Evolutionary conservation across 116 monocot species (phyloP), one percentile per base, ranked within the genome.

Genomic region (Cymodocea nodosa): DNA sequence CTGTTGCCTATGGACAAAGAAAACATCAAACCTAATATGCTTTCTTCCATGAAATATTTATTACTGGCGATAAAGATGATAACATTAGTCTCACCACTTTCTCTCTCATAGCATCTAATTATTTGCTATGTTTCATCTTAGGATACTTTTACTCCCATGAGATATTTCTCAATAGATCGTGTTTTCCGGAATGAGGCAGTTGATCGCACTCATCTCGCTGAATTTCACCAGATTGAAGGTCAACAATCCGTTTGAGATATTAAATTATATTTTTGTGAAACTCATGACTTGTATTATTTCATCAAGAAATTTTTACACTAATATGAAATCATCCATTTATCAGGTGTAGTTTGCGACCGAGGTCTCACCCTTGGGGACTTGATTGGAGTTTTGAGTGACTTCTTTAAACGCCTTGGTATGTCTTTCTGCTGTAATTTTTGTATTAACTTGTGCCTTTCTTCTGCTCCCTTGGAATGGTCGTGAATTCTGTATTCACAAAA

Each of bases 211-310:
- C 98, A 98, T 76, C 92, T 98, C 68, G 98, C 98, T 6, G 92
- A 98, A 70, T 98, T 92, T 56, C 89, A 98, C 71, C 98, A 98
- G 70, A 98, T 98, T 56, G 98, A 98, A 84, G 98, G 98, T 86
- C 35, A 15, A 36, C 17, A 15, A 20, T 11, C 23, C 19, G 66
- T 79, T 66, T 2, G 17, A 54, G 44, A 37, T 37, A 37, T 37
- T 25, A 9, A 18, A 57, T 51, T 61, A 40, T 23, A 40, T 8
- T 49, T 49, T 49, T 56, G n/a, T 19, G 56, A 56, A 20, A 6
- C 22, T 23, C n/a, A 16, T 36, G 35, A 4, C 35, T 15, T 17
- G 14, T 60, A 19, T 49, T 49, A 14, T 23, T 11, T 9, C 44
- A n/a, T 17, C 20, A 54, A 54, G 54, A 12, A 54, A 16, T 0